Percentiles rank a stretch among this genome's conserved stretches.
These are phyloP conservation scores for Apiotrichum sp. DNA, from an alignment of 1,284 basidiomycete species.

Conservation along the genomic window DNA sequence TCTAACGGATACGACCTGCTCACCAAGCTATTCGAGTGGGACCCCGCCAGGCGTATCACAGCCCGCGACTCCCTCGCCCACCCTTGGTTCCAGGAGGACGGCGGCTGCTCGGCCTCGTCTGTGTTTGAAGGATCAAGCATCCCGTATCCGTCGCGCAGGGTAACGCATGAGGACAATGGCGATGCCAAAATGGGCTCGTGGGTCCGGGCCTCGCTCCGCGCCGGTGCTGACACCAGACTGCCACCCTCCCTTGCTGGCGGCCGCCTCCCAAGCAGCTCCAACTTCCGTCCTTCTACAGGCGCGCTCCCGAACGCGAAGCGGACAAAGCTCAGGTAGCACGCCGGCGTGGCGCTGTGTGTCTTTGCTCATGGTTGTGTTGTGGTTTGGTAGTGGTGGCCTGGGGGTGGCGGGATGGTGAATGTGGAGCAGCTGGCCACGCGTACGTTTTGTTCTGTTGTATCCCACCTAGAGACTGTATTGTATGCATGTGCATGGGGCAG, in stretches of 20 bases:
- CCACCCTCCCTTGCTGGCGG: conserved; percentile 37
- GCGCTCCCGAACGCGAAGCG: conserved; percentile 22
- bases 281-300: conserved; percentile 37
- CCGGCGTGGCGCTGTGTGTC: neutral
- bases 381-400: neutral
- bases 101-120: conserved; percentile 41
- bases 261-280: conserved; percentile 37
- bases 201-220: conserved; percentile 16
- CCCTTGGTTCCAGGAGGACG: conserved; percentile 51
- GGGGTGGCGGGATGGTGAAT: too few relatives aligned
- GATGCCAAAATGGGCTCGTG: conserved; percentile 48
- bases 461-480: neutral
- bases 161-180: conserved; percentile 53
- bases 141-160: conserved; percentile 49
- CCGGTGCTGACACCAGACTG: conserved; percentile 20
- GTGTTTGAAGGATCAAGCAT: conserved; percentile 45
- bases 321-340: conserved; percentile 26
- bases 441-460: neutral
- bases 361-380: neutral
- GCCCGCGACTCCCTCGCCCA: conserved; percentile 76
- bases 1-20: conserved; percentile 70
- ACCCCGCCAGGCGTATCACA: conserved; percentile 78
- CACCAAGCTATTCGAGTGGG: conserved; percentile 75
- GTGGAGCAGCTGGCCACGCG: too few relatives aligned
- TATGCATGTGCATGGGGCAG: conserved; percentile 1